phyloP scores from a whole-genome alignment of 2,329 filamentous ascomycete genomes.

The Aplosporella prunicola region DNA sequence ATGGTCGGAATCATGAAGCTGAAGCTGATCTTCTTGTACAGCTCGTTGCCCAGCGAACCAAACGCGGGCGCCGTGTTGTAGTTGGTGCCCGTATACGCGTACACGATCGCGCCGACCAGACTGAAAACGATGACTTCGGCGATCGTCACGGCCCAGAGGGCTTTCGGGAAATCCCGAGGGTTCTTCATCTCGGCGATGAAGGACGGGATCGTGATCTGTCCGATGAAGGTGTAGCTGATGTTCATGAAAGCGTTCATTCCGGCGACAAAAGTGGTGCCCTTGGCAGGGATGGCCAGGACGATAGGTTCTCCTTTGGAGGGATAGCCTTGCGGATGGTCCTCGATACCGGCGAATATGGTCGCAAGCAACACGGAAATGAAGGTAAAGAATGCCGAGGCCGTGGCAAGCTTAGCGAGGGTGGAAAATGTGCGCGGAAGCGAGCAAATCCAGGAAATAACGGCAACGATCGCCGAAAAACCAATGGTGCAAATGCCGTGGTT shows the following conservation, averaged over 20 bases:
- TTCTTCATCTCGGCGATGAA: constrained; percentile 93
- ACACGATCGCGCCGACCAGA: constrained; percentile 70
- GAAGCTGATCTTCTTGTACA: constrained; percentile 82
- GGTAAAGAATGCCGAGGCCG: constrained; percentile 73
- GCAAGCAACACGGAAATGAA: constrained; percentile 82
- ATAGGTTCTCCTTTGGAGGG: constrained; percentile 48
- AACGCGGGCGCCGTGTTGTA: constrained; percentile 86
- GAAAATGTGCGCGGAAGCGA: constrained; percentile 81
- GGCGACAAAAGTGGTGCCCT: constrained; percentile 67
- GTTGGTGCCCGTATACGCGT: constrained; percentile 79
- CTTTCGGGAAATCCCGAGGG: constrained; percentile 79
- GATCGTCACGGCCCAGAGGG: constrained; percentile 82
- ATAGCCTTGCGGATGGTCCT: constrained; percentile 63
- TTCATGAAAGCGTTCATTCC: constrained; percentile 87
- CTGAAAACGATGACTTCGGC: constrained; percentile 80
- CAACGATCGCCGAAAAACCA: constrained; percentile 64
- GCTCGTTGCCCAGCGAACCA: constrained; percentile 61
- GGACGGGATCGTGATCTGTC: constrained; percentile 84
- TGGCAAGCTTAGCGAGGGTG: constrained; percentile 69
- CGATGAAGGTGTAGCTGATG: constrained; percentile 93
- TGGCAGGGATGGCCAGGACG: constrained; percentile 57
- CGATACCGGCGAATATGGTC: constrained; percentile 69
- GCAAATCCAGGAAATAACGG: constrained; percentile 64
- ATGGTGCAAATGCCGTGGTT: constrained; percentile 66
- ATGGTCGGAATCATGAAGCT: constrained; percentile 94